A percentile compares a stretch with the other conserved stretches of the same genome.
phyloP scores from a whole-genome alignment of 345 rosid genomes.

The Gossypium mustelinum region DNA sequence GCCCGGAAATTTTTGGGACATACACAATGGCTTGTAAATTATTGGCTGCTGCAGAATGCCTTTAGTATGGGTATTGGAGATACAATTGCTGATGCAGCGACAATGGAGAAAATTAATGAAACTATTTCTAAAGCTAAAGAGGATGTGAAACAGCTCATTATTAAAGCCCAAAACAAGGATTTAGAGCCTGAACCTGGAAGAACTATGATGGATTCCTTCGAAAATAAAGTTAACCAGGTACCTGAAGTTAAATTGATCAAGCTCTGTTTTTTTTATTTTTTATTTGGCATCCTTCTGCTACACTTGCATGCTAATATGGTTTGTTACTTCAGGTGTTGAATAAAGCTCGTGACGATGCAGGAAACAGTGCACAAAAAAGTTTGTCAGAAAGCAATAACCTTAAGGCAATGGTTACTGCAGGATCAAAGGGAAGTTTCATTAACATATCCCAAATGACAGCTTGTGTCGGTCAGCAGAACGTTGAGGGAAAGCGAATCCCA shows the following conservation, averaged over 20 bases:
- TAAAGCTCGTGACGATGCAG: conserved; percentile 98
- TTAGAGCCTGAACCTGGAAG: conserved; percentile 95
- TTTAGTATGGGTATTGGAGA: conserved; percentile 98
- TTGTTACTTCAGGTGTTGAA: conserved; percentile 45
- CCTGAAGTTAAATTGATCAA: conserved; percentile 31
- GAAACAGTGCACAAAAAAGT: conserved; percentile 90
- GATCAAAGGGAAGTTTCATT: conserved; percentile 97
- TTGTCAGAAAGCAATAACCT: conserved; percentile 96
- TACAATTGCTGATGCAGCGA: conserved; percentile 92
- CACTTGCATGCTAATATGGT: neutral
- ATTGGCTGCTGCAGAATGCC: conserved; percentile 93
- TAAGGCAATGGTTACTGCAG: conserved; percentile 99
- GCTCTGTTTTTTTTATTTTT: neutral
- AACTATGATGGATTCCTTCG: conserved; percentile 93
- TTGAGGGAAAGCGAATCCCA: conserved; percentile 96
- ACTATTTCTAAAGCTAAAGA: conserved; percentile 80
- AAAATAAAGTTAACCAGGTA: conserved; percentile 98
- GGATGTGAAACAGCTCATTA: conserved; percentile 70
- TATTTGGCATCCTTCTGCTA: neutral
- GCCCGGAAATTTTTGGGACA: conserved; percentile 97
- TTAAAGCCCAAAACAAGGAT: conserved; percentile 58
- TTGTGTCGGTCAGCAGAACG: conserved; percentile 98
- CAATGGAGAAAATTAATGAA: conserved; percentile 89
- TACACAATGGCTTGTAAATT: conserved; percentile 98
- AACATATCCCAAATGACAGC: conserved; percentile 99